These are phyloP conservation scores for Bauhinia variegata DNA, from an alignment of 306 rosid species.

Conservation along the genomic window DNA sequence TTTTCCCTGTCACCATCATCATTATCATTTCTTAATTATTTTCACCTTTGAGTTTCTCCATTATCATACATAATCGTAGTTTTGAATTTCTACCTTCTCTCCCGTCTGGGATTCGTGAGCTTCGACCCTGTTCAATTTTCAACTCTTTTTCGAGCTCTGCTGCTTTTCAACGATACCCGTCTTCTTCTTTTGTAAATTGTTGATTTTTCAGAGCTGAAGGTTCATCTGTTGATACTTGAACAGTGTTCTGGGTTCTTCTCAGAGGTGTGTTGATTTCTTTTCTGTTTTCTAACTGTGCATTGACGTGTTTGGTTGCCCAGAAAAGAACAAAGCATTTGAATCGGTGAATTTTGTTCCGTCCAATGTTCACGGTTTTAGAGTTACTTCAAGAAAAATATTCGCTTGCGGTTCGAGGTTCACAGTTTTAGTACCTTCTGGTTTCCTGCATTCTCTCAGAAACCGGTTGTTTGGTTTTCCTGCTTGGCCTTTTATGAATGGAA, in stretches of 20 bases:
- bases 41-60: constrained; percentile 20
- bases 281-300: constrained; percentile 24
- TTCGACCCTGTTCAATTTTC: constrained; percentile 31
- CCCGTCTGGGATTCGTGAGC: background rate
- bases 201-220: constrained; percentile 23
- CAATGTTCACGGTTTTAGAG: background rate
- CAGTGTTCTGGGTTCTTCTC: constrained; percentile 23
- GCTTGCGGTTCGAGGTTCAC: constrained; percentile 4
- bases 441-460: constrained; percentile 29
- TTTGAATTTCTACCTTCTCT: constrained; percentile 28
- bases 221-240: background rate
- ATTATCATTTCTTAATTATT: constrained; percentile 23
- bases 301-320: constrained; percentile 30
- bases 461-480: constrained; percentile 16
- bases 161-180: constrained; percentile 41
- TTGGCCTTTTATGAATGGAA: constrained; percentile 29
- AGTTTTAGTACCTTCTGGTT: constrained; percentile 12
- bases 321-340: background rate
- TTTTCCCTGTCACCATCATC: constrained; percentile 40
- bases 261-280: constrained; percentile 34
- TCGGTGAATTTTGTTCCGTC: constrained; percentile 1
- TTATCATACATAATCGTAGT: constrained; percentile 27
- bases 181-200: background rate
- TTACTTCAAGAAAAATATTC: background rate
- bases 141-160: constrained; percentile 35